Percentiles rank a stretch among this genome's conserved stretches.
Evolutionary conservation across 2,329 filamentous ascomycete genomes (phyloP).

Genomic region (Macroventuria anomochaeta): DNA sequence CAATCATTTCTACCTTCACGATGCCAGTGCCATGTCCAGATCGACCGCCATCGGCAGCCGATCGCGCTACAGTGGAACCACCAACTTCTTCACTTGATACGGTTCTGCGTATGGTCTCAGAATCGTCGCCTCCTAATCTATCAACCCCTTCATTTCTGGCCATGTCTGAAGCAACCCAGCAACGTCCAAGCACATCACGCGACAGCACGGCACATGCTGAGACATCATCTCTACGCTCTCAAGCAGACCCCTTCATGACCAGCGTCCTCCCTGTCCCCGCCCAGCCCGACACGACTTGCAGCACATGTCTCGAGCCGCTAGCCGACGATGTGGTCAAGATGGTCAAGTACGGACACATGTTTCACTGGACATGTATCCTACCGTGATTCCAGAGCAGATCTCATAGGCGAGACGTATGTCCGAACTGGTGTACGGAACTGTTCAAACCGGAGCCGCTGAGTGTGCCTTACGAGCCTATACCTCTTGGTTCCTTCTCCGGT

Average conservation of each 20-base stretch:
- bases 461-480: background rate
- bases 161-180: background rate
- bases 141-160: background rate
- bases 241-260: slow-evolving; percentile 10
- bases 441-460: background rate
- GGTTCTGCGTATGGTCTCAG: no score
- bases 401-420: background rate
- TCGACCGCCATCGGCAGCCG: background rate
- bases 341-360: background rate
- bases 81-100: no score
- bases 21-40: background rate
- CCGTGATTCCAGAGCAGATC: slow-evolving; percentile 1
- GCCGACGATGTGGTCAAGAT: slow-evolving; percentile 2
- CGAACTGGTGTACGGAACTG: slow-evolving; percentile 2
- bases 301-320: slow-evolving; percentile 6
- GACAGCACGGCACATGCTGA: background rate
- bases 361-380: slow-evolving; percentile 5
- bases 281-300: background rate
- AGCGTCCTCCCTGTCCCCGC: background rate
- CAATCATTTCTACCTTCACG: background rate
- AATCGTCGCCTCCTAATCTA: background rate
- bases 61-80: no score
- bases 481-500: no score
- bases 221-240: background rate
- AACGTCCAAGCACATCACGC: background rate